Evolutionary conservation across 176 grass and related monocot genomes (phyloP).

Genomic region (Carex cristatella): DNA sequence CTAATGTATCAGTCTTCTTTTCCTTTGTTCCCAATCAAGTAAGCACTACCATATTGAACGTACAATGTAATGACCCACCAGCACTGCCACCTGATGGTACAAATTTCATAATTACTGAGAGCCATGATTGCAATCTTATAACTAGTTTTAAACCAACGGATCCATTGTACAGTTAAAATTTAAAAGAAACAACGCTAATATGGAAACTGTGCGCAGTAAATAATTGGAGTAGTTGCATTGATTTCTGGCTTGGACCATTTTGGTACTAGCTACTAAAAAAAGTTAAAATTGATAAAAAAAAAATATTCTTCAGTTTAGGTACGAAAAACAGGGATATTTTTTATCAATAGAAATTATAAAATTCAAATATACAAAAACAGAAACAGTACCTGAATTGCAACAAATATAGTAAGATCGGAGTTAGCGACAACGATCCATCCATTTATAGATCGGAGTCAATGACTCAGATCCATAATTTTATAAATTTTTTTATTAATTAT

Average conservation of each 20-base stretch:
- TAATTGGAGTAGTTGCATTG: neutral
- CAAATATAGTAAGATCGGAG: too few species aligned
- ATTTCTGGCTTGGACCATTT: slow-evolving; percentile 2
- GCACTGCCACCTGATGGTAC: neutral
- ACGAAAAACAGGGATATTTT: neutral
- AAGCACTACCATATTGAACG: neutral
- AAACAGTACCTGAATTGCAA: too few species aligned
- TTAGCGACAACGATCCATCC: too few species aligned
- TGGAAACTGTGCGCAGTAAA: slow-evolving; percentile 7
- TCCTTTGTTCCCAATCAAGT: neutral
- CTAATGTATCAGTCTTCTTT: neutral
- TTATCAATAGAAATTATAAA: too few species aligned
- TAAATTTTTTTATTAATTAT: too few species aligned
- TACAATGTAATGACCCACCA: neutral
- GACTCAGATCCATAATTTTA: too few species aligned
- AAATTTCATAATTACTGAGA: neutral
- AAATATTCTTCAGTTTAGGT: neutral
- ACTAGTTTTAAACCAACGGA: neutral
- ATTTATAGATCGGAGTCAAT: too few species aligned
- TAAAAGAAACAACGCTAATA: neutral
- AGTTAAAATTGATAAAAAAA: neutral
- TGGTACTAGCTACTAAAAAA: neutral
- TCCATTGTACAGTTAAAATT: neutral
- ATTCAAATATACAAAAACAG: too few species aligned
- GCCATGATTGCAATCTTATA: slow-evolving; percentile 17